Conservation (phyloP, 1,284 basidiomycete genomes). For the Fomitiporia mediterranea region DNA sequence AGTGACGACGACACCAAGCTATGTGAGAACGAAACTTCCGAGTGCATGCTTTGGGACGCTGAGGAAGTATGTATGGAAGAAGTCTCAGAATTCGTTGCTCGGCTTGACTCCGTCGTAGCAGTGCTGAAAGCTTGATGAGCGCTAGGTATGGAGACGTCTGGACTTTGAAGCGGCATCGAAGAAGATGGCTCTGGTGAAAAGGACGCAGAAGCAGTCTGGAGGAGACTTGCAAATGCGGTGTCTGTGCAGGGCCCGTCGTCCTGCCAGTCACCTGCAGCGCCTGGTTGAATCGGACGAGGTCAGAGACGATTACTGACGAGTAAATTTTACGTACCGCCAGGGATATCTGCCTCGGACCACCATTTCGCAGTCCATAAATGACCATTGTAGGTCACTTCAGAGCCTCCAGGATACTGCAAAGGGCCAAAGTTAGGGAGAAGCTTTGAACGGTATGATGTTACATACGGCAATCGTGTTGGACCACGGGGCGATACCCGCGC, state of each 20-base stretch:
- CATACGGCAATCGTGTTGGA: constrained; percentile 40
- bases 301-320: background rate
- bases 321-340: constrained; percentile 34
- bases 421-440: background rate
- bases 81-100: no score
- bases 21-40: no score
- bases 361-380: constrained; percentile 49
- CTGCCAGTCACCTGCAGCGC: constrained; percentile 4
- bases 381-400: constrained; percentile 23
- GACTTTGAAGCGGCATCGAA: no score
- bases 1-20: no score
- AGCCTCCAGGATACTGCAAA: constrained; percentile 8
- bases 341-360: constrained; percentile 56
- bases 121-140: no score
- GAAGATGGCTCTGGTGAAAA: no score
- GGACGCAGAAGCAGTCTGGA: no score
- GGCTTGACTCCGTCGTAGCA: no score
- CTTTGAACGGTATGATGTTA: constrained; percentile 9
- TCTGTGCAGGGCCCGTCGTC: constrained; percentile 10
- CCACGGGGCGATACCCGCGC: constrained; percentile 46
- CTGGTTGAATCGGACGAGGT: background rate
- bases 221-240: no score
- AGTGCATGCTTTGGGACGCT: no score
- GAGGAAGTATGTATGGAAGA: no score
- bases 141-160: no score